phyloP scores from a whole-genome alignment of 768 basidiomycete genomes.

The Ramaria sp. region DNA sequence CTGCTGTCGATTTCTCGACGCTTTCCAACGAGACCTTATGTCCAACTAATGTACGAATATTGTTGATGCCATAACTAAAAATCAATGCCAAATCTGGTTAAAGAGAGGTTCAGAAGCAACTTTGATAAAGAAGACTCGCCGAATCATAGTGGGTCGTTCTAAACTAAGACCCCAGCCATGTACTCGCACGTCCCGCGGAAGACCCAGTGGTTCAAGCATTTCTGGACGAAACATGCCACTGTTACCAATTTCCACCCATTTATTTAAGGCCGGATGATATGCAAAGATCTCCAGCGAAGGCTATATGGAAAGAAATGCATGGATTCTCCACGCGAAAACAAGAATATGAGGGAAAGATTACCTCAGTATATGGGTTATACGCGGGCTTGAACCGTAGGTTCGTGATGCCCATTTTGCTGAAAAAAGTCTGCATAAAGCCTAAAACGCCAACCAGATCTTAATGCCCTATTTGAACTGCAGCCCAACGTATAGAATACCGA shows the following conservation, averaged over 20 bases:
- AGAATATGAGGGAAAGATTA: slow-evolving; percentile 19
- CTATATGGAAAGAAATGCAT: slow-evolving; percentile 29
- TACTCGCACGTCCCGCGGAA: slow-evolving; percentile 92
- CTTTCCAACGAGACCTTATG: slow-evolving; percentile 91
- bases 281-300: slow-evolving; percentile 98
- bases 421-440: slow-evolving; percentile 99
- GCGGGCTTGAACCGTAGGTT: slow-evolving; percentile 96
- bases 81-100: neutral
- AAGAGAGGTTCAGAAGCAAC: neutral
- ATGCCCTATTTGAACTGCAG: neutral
- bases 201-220: slow-evolving; percentile 98
- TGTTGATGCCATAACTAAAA: slow-evolving; percentile 86
- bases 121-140: slow-evolving; percentile 38
- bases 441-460: neutral
- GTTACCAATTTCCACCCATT: slow-evolving; percentile 98
- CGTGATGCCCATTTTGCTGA: slow-evolving; percentile 93
- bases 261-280: slow-evolving; percentile 86
- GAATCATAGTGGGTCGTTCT: slow-evolving; percentile 98
- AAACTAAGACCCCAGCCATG: slow-evolving; percentile 94
- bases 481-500: slow-evolving; percentile 42
- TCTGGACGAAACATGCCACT: slow-evolving; percentile 99
- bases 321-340: neutral
- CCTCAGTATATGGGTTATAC: slow-evolving; percentile 97
- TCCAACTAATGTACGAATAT: slow-evolving; percentile 92
- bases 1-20: slow-evolving; percentile 83